Conservation (phyloP, 768 basidiomycete species). For the Leccinum barrowsii region DNA sequence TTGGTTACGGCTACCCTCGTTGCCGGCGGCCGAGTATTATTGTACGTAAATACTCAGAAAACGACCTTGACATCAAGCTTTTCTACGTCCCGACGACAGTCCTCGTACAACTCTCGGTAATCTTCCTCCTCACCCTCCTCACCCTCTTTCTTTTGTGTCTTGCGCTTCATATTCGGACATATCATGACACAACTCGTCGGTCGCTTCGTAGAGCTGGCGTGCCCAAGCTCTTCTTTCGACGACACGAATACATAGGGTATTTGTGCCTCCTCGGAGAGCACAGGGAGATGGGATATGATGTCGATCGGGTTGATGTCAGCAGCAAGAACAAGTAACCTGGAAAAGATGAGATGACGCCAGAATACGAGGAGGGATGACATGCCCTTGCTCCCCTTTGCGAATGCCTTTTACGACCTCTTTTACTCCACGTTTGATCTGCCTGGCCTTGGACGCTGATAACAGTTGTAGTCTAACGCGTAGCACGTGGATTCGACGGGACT, state of each 20-base stretch:
- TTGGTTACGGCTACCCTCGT: not conserved
- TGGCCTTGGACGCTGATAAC: slow-evolving; percentile 77
- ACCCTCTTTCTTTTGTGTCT: slow-evolving; percentile 54
- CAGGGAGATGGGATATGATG: slow-evolving; percentile 94
- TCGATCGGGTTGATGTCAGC: slow-evolving; percentile 98
- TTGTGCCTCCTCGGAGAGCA: slow-evolving; percentile 89
- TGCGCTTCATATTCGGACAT: slow-evolving; percentile 77
- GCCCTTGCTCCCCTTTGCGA: slow-evolving; percentile 97
- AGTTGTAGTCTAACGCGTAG: not conserved
- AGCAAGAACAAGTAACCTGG: slow-evolving; percentile 84
- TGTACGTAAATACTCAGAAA: slow-evolving; percentile 40
- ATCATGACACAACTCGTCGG: slow-evolving; percentile 98
- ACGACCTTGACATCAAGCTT: slow-evolving; percentile 69
- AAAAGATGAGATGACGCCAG: slow-evolving; percentile 1
- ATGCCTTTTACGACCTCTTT: slow-evolving; percentile 99
- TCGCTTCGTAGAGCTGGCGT: slow-evolving; percentile 94
- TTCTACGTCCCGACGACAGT: slow-evolving; percentile 82
- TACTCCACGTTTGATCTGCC: slow-evolving; percentile 95
- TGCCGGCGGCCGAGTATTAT: not conserved
- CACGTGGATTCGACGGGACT: not conserved
- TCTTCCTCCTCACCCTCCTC: slow-evolving; percentile 77
- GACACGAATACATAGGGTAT: slow-evolving; percentile 88
- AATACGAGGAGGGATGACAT: slow-evolving; percentile 27
- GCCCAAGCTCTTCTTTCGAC: slow-evolving; percentile 94
- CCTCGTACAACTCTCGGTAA: slow-evolving; percentile 82